These are phyloP conservation scores for Podaxis pistillaris DNA, from an alignment of 768 basidiomycete species.

Conservation along the genomic window DNA sequence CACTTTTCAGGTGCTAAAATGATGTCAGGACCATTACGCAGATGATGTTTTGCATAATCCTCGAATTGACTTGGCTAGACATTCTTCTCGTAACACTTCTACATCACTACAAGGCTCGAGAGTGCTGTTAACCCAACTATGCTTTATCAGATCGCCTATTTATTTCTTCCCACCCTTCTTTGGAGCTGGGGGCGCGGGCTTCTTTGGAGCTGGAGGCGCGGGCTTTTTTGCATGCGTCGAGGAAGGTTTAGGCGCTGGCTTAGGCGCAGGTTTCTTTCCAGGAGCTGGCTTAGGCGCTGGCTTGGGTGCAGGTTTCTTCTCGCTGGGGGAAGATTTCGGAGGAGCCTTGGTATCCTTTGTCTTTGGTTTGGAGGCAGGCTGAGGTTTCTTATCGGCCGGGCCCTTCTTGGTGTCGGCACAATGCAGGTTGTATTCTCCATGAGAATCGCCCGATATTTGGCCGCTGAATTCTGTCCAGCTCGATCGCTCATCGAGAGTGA, in stretches of 20 bases:
- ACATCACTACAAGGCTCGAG: neutral
- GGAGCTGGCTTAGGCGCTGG: neutral
- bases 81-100: neutral
- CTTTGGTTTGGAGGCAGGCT: neutral
- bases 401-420: slow-evolving; percentile 5
- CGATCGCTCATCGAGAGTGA: slow-evolving; percentile 8
- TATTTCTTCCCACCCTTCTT: neutral
- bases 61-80: neutral
- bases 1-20: too few species aligned
- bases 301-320: neutral
- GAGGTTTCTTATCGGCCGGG: neutral
- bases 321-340: neutral
- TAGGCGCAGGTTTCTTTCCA: neutral
- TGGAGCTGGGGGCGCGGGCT: neutral
- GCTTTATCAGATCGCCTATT: too few species aligned
- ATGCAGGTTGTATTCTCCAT: neutral
- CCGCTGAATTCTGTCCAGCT: slow-evolving; percentile 11
- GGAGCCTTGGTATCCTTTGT: neutral
- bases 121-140: too few species aligned
- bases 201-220: neutral
- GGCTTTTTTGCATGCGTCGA: neutral
- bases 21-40: too few species aligned
- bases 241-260: neutral
- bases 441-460: neutral
- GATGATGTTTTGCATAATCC: too few species aligned